Evolutionary conservation across 2,329 filamentous ascomycete species (phyloP).

Genomic region (Allantophomopsis lycopodina): DNA sequence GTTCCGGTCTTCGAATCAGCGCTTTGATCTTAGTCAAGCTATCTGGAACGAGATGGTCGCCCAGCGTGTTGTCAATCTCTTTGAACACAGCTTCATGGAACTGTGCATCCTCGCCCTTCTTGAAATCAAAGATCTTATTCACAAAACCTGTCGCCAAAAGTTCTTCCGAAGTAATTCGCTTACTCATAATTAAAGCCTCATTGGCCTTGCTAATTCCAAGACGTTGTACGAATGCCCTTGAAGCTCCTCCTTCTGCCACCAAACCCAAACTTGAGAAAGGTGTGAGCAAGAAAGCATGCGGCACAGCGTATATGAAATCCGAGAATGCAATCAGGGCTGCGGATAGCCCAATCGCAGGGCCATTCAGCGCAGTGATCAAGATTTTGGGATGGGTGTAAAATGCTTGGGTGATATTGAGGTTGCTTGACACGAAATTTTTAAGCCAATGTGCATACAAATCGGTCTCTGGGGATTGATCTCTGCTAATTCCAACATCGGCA

Average conservation of each 20-base stretch:
- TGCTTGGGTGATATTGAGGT: conserved; percentile 77
- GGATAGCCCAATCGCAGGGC: conserved; percentile 76
- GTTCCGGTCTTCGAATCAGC: conserved; percentile 61
- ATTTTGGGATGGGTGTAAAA: conserved; percentile 94
- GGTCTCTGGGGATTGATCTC: conserved; percentile 22
- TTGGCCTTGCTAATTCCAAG: conserved; percentile 74
- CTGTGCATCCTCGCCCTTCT: conserved; percentile 45
- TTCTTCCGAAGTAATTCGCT: conserved; percentile 59
- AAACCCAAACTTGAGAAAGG: conserved; percentile 85
- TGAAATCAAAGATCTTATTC: conserved; percentile 61
- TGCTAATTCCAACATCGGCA: conserved; percentile 56
- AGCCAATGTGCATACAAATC: conserved; percentile 42
- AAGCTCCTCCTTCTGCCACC: conserved; percentile 78
- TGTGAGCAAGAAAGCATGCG: conserved; percentile 73
- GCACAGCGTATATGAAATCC: conserved; percentile 84
- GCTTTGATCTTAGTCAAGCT: conserved; percentile 77
- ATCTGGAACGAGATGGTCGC: conserved; percentile 65
- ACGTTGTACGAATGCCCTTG: conserved; percentile 62
- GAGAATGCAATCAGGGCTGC: conserved; percentile 73
- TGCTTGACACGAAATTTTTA: conserved; percentile 63
- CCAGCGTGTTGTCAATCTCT: conserved; percentile 72
- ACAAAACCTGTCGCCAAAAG: conserved; percentile 68
- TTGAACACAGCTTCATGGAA: conserved; percentile 60
- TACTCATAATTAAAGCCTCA: conserved; percentile 87
- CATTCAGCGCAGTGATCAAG: conserved; percentile 82